Base-by-base conservation (phyloP, 2,329 filamentous ascomycete species). In the Helotiales sp. region DNA sequence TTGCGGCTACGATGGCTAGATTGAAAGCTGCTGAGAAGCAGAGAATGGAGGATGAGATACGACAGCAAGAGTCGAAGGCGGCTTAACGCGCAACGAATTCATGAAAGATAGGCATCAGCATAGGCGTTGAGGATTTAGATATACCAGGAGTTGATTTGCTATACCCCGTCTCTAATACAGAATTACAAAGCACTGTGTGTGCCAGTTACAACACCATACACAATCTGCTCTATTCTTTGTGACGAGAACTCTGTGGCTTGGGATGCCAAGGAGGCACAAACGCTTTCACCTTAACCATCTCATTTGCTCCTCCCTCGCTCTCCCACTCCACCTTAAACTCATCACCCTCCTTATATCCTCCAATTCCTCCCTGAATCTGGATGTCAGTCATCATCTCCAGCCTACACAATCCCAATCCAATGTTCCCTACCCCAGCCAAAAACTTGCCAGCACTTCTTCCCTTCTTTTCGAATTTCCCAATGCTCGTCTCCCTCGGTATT, bases 371-470 rank as follows among this genome's bases (percentile, higher is more conserved):
- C 2, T 88, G 89, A 54, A 95, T 76, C 31, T 79, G 78, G 48
- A 95, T 76, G 69, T 91, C 88, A 5, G 91, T 96, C 93, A 97
- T 97, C 70, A 88, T 87, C 76, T 96, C 92, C 66, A 98, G 75
- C 25, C 93, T 85, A 71, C 93, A 97, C 64, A 97, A 75, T 2
- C 87, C 93, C 52, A 99, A 78, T 1, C 95, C 95, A 29, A 98
- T 75, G 70, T 97, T 96, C 0, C 93, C 93, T 13, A 93, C 78
- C 0, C 90, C 88, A 30, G 77, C 78, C 52, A 98, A 78, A 77
- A 90, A 93, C 71, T 90, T 96, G 42, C 93, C 95, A 0, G 88
- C 86, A 61, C 86, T 87, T 66, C 91, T 85, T 69, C 88, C 81
- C 72, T 78, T 80, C 74, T 81, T 82, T 63, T 71, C 81, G 13